Evolutionary conservation across 352 stramenopile species (phyloP), one percentile per base, ranked within the genome.

Genomic region (Hyaloperonospora arabidopsidis): DNA sequence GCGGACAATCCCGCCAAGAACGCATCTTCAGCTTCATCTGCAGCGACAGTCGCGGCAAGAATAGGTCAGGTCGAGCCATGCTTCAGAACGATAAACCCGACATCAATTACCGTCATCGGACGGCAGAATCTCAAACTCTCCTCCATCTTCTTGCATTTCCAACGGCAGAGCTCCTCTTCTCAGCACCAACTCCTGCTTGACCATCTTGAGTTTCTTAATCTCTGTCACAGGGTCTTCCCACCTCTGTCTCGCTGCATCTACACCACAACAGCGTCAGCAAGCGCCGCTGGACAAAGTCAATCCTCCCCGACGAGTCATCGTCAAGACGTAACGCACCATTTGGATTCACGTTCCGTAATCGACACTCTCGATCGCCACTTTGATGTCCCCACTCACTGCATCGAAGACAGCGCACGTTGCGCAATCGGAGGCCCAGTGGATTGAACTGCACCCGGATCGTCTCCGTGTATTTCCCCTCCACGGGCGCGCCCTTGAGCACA

Each of bases 381-480:
- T 83, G 70, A 58, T 95, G 86, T 7, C 86, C 86, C 83, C 84
- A 95, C 45, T 87, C 66, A 1, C 70, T 68, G 40, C 86, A 95
- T 18, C 84, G 79, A 43, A 93, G 75, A 54, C 86, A 95, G 17
- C 69, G 67, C 32, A 94, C 80, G 56, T 95, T 93, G 51, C 86
- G 84, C 57, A 95, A 56, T 50, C 76, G 71, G n/a, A 83, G 52
- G 23, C 86, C 86, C 63, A 95, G 63, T 13, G 84, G 86, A 38
- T 95, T 85, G 58, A 95, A 95, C 38, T 91, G 92, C 8, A 95
- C 84, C 32, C 79, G 79, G 35, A 94, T 84, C 0, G 74, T 76
- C 49, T 82, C 65, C 2, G 86, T 86, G 66, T 90, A 94, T 28
- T 77, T 76, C 39, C 86, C 83, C 53, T 94, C 81, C 15, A 96